A percentile compares a stretch with the other conserved stretches of the same genome.
Conservation (phyloP, 2,329 filamentous ascomycete species). For the Paracamarosporium sp. region DNA sequence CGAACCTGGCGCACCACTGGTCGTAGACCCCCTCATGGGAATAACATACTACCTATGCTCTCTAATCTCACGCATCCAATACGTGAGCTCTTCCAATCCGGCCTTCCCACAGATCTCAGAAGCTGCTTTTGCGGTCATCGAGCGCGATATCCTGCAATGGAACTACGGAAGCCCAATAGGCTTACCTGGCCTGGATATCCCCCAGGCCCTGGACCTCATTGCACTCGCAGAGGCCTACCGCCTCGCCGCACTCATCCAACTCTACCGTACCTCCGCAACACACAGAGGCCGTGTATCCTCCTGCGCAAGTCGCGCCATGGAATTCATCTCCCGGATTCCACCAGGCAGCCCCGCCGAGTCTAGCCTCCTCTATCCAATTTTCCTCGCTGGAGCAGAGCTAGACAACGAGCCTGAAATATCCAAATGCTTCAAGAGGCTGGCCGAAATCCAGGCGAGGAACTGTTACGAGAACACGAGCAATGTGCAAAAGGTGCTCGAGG, state of each 20-base stretch:
- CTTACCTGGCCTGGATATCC: slow-evolving; percentile 33
- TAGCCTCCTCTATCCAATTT: slow-evolving; percentile 44
- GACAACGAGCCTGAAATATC: slow-evolving; percentile 36
- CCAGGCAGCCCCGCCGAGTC: slow-evolving; percentile 43
- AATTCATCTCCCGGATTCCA: slow-evolving; percentile 43
- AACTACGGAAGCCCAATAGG: slow-evolving; percentile 40
- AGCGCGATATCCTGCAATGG: slow-evolving; percentile 41
- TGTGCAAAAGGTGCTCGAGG: slow-evolving; percentile 43
- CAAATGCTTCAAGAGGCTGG: slow-evolving; percentile 36
- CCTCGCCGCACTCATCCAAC: slow-evolving; percentile 42
- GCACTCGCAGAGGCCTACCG: slow-evolving; percentile 44
- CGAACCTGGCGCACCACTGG: slow-evolving; percentile 27
- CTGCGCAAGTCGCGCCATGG: slow-evolving; percentile 41
- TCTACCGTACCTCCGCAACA: slow-evolving; percentile 38
- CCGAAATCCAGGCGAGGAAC: slow-evolving; percentile 41
- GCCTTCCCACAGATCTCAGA: slow-evolving; percentile 42
- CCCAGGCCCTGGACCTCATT: slow-evolving; percentile 42
- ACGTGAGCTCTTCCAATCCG: slow-evolving; percentile 37
- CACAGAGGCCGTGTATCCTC: slow-evolving; percentile 32
- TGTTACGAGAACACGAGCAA: slow-evolving; percentile 43
- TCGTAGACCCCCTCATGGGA: slow-evolving; percentile 46
- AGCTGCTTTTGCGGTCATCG: slow-evolving; percentile 40
- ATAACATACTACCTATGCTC: slow-evolving; percentile 43
- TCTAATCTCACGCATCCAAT: slow-evolving; percentile 42
- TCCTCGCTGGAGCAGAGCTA: slow-evolving; percentile 43